Base-by-base conservation (phyloP, 768 basidiomycete genomes). In the Kwoniella dejecticola region DNA sequence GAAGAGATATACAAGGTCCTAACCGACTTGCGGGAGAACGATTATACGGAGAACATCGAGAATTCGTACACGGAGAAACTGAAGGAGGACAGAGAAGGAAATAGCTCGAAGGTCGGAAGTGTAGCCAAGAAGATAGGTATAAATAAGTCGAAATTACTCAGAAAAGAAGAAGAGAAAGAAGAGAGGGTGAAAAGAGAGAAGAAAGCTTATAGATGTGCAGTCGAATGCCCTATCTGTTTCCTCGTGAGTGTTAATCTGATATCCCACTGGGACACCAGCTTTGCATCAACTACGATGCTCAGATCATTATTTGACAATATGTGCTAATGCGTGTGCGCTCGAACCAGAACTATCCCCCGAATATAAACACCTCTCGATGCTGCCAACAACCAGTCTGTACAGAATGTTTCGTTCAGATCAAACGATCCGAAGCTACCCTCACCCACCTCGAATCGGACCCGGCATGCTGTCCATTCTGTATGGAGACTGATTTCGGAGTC, bases 371-470 rank as follows among this genome's bases (percentile, higher is more conserved):
- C 71, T 97, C 96, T 38, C 85, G 96, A 75, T 99, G 96, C 78
- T 99, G 96, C 78, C 94, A 95, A 82, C 96, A 99, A 70, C 88
- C 90, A 21, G 95, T 99, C 64, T 99, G 96, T 77, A 97, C 96
- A 36, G 96, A 99, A 80, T 99, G 96, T 77, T 98, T 99, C 74
- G 92, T 97, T 21, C 95, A 97, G 81, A 98, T 99, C 81, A 98
- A 97, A 82, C 89, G 96, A 56, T 86, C 85, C 33, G 96, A 99
- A 65, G 92, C 96, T 5, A 95, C 92, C 0, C 83, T 91, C 6
- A 97, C 93, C 0, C 94, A 98, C 80, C 83, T 97, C 62, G 91
- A 93, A 53, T 95, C 93, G 8, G 96, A 99, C 72, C 92, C 93
- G 1, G 93, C 95, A 13, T 90, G 91, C 2, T 99, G 96, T 77